These are phyloP conservation scores for Inga oerstediana DNA, from an alignment of 306 rosid genomes.

Conservation along the genomic window DNA sequence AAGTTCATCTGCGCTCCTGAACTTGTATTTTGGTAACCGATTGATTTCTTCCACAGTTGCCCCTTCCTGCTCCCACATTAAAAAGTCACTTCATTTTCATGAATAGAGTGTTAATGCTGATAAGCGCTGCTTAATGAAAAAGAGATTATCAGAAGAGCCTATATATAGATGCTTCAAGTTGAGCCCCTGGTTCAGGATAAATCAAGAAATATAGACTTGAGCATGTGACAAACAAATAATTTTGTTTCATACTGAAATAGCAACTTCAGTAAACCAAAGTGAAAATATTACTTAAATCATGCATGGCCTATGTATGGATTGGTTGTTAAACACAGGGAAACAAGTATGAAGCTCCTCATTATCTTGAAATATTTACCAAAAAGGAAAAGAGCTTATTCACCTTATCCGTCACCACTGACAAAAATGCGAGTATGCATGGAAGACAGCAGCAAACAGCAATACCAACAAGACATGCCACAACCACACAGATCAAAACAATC, in stretches of 20 bases:
- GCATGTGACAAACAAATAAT: background rate
- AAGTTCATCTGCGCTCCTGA: slow-evolving; percentile 41
- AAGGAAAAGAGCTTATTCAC: slow-evolving; percentile 36
- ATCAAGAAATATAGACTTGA: no score
- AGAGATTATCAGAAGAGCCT: background rate
- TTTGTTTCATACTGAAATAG: background rate
- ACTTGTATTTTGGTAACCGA: slow-evolving; percentile 74
- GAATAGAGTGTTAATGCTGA: background rate
- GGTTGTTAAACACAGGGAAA: background rate
- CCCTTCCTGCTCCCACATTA: slow-evolving; percentile 69
- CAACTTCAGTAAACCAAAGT: background rate
- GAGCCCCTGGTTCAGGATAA: background rate
- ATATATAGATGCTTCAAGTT: background rate
- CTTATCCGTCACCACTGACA: slow-evolving; percentile 70
- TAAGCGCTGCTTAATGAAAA: background rate
- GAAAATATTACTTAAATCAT: background rate
- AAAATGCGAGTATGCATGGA: slow-evolving; percentile 86
- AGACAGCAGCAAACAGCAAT: slow-evolving; percentile 95
- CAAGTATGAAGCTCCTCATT: background rate
- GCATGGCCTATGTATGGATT: background rate
- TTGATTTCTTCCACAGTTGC: slow-evolving; percentile 87
- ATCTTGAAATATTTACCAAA: background rate
- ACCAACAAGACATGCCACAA: slow-evolving; percentile 81
- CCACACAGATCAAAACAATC: slow-evolving; percentile 66
- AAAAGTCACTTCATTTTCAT: slow-evolving; percentile 32